Conservation (phyloP, 768 basidiomycete genomes). For the Amanita fuliginea region DNA sequence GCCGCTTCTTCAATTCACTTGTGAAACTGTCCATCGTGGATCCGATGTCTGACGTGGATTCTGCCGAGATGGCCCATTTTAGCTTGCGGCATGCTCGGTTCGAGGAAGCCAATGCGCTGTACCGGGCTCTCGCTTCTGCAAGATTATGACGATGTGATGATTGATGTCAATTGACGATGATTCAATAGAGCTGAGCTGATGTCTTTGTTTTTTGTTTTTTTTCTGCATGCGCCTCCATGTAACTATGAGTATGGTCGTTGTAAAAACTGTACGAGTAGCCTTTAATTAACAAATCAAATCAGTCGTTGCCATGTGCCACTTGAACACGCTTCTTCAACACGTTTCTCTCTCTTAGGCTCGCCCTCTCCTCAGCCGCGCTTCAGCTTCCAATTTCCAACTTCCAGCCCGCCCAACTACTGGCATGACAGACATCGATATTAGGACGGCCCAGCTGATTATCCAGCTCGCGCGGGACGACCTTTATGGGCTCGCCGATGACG, state of each 20-base stretch:
- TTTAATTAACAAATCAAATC: too few relatives aligned
- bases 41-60: constrained; percentile 50
- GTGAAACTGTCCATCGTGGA: constrained; percentile 60
- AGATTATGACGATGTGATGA: constrained; percentile 19
- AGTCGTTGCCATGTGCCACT: too few relatives aligned
- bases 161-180: too few relatives aligned
- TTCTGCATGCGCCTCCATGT: too few relatives aligned
- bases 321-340: not conserved
- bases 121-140: constrained; percentile 46
- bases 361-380: not conserved
- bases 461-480: constrained; percentile 4
- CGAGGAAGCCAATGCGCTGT: constrained; percentile 68
- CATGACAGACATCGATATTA: constrained; percentile 4
- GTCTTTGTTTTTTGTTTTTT: too few relatives aligned
- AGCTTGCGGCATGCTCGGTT: constrained; percentile 60
- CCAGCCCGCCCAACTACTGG: too few relatives aligned
- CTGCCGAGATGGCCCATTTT: constrained; percentile 72
- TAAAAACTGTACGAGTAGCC: too few relatives aligned
- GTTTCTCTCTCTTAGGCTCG: not conserved
- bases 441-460: constrained; percentile 4
- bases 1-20: constrained; percentile 65
- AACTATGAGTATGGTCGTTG: too few relatives aligned
- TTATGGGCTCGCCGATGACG: not conserved
- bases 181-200: too few relatives aligned
- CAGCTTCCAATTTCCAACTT: too few relatives aligned